Evolutionary conservation across 495 filamentous ascomycete genomes (phyloP).

Genomic region (Trichoderma gamsii): DNA sequence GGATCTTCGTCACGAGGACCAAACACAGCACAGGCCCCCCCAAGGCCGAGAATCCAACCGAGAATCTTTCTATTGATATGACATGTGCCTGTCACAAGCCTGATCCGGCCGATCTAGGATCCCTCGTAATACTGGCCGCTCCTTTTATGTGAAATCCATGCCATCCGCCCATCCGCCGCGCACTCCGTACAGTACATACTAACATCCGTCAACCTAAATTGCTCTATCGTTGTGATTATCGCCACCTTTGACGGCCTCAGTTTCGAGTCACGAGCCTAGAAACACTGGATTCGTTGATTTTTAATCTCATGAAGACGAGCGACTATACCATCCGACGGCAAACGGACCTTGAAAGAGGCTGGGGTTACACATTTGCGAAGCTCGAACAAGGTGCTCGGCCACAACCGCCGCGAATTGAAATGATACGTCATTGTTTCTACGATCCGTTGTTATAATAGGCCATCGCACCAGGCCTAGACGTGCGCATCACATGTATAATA

Average conservation of each 20-base stretch:
- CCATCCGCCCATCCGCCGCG: not conserved
- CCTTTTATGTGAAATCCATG: not conserved
- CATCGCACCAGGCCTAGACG: not conserved
- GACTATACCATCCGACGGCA: not conserved
- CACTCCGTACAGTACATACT: not conserved
- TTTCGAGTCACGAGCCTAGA: not conserved
- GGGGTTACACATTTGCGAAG: too few species aligned
- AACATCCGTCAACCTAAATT: not conserved
- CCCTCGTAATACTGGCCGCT: not conserved
- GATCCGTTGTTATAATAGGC: not conserved
- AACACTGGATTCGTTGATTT: not conserved
- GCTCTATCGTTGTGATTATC: not conserved
- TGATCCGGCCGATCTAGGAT: not conserved
- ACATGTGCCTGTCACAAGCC: conserved; percentile 10
- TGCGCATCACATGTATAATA: not conserved
- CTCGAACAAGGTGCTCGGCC: too few species aligned
- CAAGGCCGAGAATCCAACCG: not conserved
- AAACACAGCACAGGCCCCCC: not conserved
- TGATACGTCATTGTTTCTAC: not conserved
- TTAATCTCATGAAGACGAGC: not conserved
- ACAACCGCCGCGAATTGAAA: not conserved
- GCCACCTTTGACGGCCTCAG: not conserved
- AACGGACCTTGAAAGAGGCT: too few species aligned
- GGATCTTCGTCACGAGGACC: conserved; percentile 1
- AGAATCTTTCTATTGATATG: not conserved